Percentiles rank a stretch among this genome's conserved stretches.
These are phyloP conservation scores for Alternaria triticimaculans DNA, from an alignment of 2,329 filamentous ascomycete species.

Conservation along the genomic window DNA sequence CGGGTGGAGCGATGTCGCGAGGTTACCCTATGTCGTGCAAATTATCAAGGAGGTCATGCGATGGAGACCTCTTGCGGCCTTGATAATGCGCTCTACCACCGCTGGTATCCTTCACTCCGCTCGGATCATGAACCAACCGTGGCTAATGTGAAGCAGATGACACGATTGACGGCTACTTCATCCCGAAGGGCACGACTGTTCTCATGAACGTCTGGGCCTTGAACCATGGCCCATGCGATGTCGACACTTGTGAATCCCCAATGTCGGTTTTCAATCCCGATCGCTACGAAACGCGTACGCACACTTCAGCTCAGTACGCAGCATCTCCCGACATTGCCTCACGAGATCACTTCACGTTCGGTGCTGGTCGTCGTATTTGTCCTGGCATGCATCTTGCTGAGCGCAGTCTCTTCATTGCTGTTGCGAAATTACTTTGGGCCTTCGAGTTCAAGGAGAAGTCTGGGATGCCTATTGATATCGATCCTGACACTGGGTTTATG, in stretches of 20 bases:
- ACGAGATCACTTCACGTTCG: conserved; percentile 58
- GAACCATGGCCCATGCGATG: conserved; percentile 20
- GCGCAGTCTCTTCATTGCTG: conserved; percentile 54
- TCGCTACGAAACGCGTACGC: conserved; percentile 40
- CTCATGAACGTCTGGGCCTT: conserved; percentile 40
- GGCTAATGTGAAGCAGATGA: conserved; percentile 47
- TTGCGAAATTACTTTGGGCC: conserved; percentile 57
- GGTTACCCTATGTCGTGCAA: conserved; percentile 35
- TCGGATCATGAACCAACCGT: neutral
- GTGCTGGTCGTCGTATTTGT: conserved; percentile 57
- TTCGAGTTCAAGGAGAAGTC: conserved; percentile 44
- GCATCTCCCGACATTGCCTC: conserved; percentile 40
- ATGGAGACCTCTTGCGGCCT: conserved; percentile 37
- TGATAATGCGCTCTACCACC: neutral
- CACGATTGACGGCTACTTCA: conserved; percentile 47
- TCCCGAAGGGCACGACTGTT: conserved; percentile 35
- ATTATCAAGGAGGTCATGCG: conserved; percentile 42
- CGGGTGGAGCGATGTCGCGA: conserved; percentile 17
- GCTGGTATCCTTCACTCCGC: neutral
- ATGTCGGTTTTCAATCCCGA: conserved; percentile 43
- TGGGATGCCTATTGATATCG: neutral
- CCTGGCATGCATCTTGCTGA: conserved; percentile 61
- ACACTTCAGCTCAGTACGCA: conserved; percentile 47
- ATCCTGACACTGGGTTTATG: conserved; percentile 1
- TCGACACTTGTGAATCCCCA: conserved; percentile 23